Conservation (phyloP, 768 basidiomycete genomes). For the Psilocybe cubensis region DNA sequence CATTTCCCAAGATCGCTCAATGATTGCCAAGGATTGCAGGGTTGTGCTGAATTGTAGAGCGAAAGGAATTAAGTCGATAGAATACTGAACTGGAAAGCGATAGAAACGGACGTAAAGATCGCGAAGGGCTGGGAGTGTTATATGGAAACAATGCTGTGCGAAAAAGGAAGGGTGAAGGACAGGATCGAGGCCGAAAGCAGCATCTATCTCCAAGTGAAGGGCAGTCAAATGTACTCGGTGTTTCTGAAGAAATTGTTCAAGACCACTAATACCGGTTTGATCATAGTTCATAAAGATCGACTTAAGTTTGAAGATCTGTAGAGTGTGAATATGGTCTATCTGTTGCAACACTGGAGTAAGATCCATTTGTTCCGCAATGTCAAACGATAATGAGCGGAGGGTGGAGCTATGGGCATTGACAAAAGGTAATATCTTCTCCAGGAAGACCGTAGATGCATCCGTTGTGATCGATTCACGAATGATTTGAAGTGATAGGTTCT, state of each 20-base stretch:
- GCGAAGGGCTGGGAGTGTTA: constrained; percentile 10
- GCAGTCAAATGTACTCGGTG: constrained; percentile 20
- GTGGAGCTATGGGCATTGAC: constrained; percentile 23
- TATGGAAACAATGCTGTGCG: constrained; percentile 11
- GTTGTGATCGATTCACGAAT: constrained; percentile 20
- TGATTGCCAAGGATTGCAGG: constrained; percentile 10
- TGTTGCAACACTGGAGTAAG: constrained; percentile 17
- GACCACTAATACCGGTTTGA: constrained; percentile 18
- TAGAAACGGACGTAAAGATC: constrained; percentile 9
- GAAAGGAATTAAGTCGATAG: constrained; percentile 9
- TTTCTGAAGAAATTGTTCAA: constrained; percentile 21
- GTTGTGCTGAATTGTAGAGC: constrained; percentile 9
- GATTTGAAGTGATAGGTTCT: constrained; percentile 20
- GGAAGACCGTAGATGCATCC: constrained; percentile 11
- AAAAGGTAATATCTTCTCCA: constrained; percentile 23
- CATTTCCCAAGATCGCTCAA: not conserved
- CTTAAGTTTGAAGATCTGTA: constrained; percentile 19
- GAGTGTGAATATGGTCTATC: constrained; percentile 18
- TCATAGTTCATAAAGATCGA: constrained; percentile 18
- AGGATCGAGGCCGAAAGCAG: constrained; percentile 1
- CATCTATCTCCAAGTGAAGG: constrained; percentile 13
- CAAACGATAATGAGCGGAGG: constrained; percentile 17
- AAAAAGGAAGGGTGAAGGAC: constrained; percentile 12
- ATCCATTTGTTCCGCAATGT: constrained; percentile 17
- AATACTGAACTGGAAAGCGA: constrained; percentile 4